A percentile compares a stretch with the other conserved stretches of the same genome.
phyloP scores from a whole-genome alignment of 2,329 filamentous ascomycete genomes.

The Paraconiothyrium sp. region DNA sequence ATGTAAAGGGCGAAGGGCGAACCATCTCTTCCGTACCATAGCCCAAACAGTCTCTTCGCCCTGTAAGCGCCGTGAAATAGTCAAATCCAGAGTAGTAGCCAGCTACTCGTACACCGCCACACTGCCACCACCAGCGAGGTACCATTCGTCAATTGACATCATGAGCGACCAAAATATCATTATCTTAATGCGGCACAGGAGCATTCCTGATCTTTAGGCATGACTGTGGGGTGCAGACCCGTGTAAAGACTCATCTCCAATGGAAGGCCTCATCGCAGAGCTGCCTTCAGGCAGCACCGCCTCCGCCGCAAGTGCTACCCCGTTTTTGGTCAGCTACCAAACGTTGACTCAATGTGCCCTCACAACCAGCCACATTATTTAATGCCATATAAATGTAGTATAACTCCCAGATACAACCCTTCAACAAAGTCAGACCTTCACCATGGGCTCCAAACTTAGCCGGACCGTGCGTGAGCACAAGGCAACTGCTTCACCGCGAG shows the following conservation, averaged over 20 bases:
- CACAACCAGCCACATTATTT: background rate
- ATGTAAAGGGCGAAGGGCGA: slow-evolving; percentile 25
- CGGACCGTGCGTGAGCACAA: slow-evolving; percentile 30
- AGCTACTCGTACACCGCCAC: background rate
- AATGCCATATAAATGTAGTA: slow-evolving; percentile 13
- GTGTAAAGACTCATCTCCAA: slow-evolving; percentile 26
- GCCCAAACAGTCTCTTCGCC: background rate
- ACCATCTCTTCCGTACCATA: background rate
- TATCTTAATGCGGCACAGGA: too few relatives aligned
- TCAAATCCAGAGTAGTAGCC: background rate
- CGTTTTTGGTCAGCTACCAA: slow-evolving; percentile 32
- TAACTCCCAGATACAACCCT: background rate
- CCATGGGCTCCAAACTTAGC: slow-evolving; percentile 42
- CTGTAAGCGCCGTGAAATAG: background rate
- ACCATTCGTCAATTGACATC: background rate
- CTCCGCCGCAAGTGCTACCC: slow-evolving; percentile 13
- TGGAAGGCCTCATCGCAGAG: slow-evolving; percentile 27
- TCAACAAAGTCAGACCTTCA: background rate
- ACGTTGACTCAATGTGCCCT: slow-evolving; percentile 28
- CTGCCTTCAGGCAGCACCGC: slow-evolving; percentile 41
- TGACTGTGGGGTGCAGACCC: slow-evolving; percentile 12
- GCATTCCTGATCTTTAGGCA: background rate
- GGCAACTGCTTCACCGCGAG: slow-evolving; percentile 28
- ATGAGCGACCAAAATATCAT: background rate
- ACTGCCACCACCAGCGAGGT: background rate